phyloP scores from a whole-genome alignment of 805 yeast genomes.

The Candida pini region DNA sequence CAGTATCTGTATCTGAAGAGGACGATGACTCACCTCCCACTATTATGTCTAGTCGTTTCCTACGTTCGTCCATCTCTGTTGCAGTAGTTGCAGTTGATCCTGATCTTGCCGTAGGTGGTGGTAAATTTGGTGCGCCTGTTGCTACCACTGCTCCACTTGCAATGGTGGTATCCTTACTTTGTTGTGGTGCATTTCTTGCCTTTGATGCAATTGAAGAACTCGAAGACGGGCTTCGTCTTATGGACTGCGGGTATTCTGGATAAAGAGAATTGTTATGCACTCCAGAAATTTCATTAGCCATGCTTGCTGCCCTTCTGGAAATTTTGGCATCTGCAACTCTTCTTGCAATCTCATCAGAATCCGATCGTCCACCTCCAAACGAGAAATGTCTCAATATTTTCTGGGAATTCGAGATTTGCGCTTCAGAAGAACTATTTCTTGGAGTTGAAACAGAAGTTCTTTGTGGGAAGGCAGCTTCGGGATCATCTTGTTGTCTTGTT shows the following conservation, averaged over 20 bases:
- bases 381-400: slow-evolving; percentile 24
- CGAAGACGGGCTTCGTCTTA: too few species aligned
- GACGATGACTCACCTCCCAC: too few species aligned
- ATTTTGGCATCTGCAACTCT: slow-evolving; percentile 33
- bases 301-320: slow-evolving; percentile 35
- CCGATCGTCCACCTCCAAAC: slow-evolving; percentile 26
- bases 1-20: too few species aligned
- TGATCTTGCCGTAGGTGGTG: too few species aligned
- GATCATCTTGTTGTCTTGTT: slow-evolving; percentile 14
- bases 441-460: not conserved
- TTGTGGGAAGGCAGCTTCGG: slow-evolving; percentile 15
- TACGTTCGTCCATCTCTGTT: too few species aligned
- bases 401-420: slow-evolving; percentile 4
- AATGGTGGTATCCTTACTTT: too few species aligned
- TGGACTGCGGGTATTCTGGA: slow-evolving; percentile 5
- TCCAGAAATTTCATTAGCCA: slow-evolving; percentile 43
- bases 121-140: too few species aligned
- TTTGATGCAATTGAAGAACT: too few species aligned
- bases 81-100: too few species aligned
- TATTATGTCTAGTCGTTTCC: too few species aligned
- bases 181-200: too few species aligned
- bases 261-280: slow-evolving; percentile 25
- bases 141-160: too few species aligned
- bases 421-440: not conserved
- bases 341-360: slow-evolving; percentile 26